These are phyloP conservation scores for Sonneratia alba DNA, from an alignment of 345 rosid species.

Conservation along the genomic window DNA sequence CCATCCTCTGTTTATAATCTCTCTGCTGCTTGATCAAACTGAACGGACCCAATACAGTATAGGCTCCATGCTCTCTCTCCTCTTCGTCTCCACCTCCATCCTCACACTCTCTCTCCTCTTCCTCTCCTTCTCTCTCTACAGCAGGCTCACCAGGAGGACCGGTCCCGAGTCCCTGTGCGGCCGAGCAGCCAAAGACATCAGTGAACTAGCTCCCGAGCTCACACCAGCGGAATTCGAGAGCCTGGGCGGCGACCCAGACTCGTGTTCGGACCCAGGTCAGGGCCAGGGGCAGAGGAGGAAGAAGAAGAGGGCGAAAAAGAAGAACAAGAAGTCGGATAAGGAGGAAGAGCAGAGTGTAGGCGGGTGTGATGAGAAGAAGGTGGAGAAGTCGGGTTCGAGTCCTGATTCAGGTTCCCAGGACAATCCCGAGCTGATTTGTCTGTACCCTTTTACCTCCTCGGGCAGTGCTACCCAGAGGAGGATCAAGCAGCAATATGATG, in stretches of 20 bases:
- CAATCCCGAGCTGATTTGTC: conserved; percentile 57
- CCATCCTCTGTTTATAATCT: background rate
- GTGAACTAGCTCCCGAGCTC: background rate
- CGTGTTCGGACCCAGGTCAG: conserved; percentile 14
- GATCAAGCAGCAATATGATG: conserved; percentile 82
- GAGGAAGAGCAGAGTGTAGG: background rate
- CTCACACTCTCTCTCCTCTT: conserved; percentile 28
- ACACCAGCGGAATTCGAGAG: conserved; percentile 4
- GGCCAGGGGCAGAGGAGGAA: conserved; percentile 19
- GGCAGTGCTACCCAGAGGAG: conserved; percentile 89
- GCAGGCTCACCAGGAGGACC: conserved; percentile 12
- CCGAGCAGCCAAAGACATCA: conserved; percentile 9
- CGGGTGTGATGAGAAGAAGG: conserved; percentile 4
- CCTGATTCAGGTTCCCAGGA: background rate
- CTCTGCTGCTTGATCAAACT: background rate
- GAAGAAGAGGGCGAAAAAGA: conserved; percentile 42
- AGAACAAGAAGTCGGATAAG: conserved; percentile 26
- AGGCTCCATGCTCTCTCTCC: conserved; percentile 6
- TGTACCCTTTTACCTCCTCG: conserved; percentile 73
- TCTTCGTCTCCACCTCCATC: conserved; percentile 22
- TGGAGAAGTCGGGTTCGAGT: background rate
- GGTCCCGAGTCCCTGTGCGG: conserved; percentile 15
- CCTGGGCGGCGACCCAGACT: conserved; percentile 18
- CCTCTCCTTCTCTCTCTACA: conserved; percentile 25
- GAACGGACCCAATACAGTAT: background rate